These are phyloP conservation scores for Trichoderma koningii DNA, from an alignment of 2,329 filamentous ascomycete species.

Conservation along the genomic window DNA sequence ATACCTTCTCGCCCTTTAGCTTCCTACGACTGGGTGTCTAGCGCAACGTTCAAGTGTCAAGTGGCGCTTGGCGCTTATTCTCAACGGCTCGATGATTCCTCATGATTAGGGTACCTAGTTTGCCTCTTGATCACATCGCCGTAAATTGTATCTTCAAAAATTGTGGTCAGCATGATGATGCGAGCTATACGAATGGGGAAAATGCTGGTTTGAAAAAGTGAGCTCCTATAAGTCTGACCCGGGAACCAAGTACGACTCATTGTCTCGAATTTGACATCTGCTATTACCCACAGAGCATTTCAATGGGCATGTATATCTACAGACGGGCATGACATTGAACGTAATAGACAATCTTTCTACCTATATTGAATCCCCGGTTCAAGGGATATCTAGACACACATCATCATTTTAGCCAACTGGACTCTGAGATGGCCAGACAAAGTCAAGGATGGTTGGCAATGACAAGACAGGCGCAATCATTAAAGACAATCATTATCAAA, in stretches of 20 bases:
- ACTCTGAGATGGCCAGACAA: background rate
- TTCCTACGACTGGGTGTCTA: background rate
- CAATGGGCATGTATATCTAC: background rate
- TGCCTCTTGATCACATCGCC: too few species aligned
- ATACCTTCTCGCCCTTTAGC: background rate
- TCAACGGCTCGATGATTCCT: background rate
- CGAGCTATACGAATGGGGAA: too few species aligned
- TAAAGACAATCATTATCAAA: too few species aligned
- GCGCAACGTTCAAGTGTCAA: background rate
- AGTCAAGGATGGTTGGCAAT: background rate
- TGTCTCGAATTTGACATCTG: background rate
- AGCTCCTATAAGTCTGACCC: too few species aligned
- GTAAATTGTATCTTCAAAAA: too few species aligned
- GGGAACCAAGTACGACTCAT: too few species aligned
- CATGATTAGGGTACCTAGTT: background rate
- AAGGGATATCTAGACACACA: too few species aligned
- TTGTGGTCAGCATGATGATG: too few species aligned
- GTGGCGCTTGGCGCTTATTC: conserved; percentile 2
- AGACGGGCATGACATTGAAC: background rate
- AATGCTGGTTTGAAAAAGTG: too few species aligned
- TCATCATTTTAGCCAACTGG: background rate
- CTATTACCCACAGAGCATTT: background rate
- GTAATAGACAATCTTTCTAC: too few species aligned
- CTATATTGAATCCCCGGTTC: too few species aligned
- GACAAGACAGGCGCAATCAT: too few species aligned